These are phyloP conservation scores for Friedmanniomyces endolithicus DNA, from an alignment of 495 filamentous ascomycete genomes.

Conservation along the genomic window DNA sequence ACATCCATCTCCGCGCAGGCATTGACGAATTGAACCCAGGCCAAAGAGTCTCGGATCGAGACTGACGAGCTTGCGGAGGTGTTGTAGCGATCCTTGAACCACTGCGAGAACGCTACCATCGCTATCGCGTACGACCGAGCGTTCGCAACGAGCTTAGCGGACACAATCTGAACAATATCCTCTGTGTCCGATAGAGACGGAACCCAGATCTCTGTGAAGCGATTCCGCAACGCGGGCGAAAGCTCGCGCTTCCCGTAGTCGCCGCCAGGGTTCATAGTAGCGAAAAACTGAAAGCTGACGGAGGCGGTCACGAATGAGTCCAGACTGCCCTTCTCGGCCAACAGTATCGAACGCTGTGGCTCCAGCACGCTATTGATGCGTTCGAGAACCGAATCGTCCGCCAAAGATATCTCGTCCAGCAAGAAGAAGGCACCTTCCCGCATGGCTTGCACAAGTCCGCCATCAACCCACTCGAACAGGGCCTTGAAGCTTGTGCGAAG, in stretches of 20 bases:
- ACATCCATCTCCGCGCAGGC: conserved; percentile 38
- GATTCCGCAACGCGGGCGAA: conserved; percentile 85
- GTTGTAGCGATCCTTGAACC: conserved; percentile 75
- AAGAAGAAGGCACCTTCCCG: conserved; percentile 78
- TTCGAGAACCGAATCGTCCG: conserved; percentile 94
- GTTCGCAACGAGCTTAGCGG: conserved; percentile 48
- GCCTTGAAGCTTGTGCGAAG: conserved; percentile 39
- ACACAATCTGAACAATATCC: conserved; percentile 78
- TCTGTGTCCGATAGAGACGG: conserved; percentile 66
- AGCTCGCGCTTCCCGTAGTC: conserved; percentile 97
- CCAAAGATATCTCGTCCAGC: conserved; percentile 93
- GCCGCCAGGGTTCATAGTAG: conserved; percentile 98
- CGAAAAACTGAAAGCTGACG: conserved; percentile 87
- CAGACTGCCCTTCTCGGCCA: conserved; percentile 83
- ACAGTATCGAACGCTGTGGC: conserved; percentile 65
- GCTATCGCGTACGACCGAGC: conserved; percentile 41
- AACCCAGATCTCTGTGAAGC: conserved; percentile 99
- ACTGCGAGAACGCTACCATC: conserved; percentile 79
- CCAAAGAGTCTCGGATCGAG: conserved; percentile 79
- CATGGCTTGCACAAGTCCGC: conserved; percentile 92
- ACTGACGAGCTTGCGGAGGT: conserved; percentile 57
- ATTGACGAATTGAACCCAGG: conserved; percentile 93
- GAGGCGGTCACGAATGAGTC: conserved; percentile 64
- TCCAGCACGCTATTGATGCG: conserved; percentile 97
- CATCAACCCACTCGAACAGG: conserved; percentile 93